Base-by-base conservation (phyloP, 495 filamentous ascomycete species). In the Neurospora sp. region DNA sequence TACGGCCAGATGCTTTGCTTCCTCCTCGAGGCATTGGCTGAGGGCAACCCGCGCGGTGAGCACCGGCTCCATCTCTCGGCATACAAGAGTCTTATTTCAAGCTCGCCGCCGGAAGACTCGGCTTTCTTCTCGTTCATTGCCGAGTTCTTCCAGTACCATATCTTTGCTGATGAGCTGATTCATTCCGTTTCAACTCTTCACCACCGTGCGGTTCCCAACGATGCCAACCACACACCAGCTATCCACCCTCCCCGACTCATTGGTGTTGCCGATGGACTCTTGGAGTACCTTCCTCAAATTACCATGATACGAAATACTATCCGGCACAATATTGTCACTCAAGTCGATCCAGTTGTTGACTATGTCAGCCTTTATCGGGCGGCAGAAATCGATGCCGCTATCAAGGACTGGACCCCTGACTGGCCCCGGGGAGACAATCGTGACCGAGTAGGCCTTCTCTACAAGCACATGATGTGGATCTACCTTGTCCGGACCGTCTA, bases 91-190 rank as follows among this genome's bases (percentile, higher is more conserved):
- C 85, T 97, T 69, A 86, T 96, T n/a, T 77, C 84, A 69, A 82
- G 84, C 72, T 83, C 89, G 81, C 84, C 87, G 77, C 83, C 88
- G 75, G 74, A 87, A 79, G 78, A 93, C 70, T 84, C 89, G 45
- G 86, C 89, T 39, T 93, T 94, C 77, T 82, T 88, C 20, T 89
- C 90, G 73, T 97, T 97, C 78, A 91, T 97, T 75, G 87, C 93
- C 80, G 94, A 97, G 80, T 96, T 97, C 84, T 96, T 97, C 83
- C 91, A 93, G 80, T 97, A 96, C 76, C 92, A 96, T 81, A 92
- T 94, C 75, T 89, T 92, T 72, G 91, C 90, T 38, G 93, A 93
- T 77, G 90, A 94, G 45, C 85, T 97, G 70, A 93, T 94, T 38
- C 88, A 88, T 42, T 83, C 90, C 22, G 88, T 89, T 76, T 85